These are phyloP conservation scores for Sphagnurus paluster DNA, from an alignment of 1,284 basidiomycete species.

Conservation along the genomic window DNA sequence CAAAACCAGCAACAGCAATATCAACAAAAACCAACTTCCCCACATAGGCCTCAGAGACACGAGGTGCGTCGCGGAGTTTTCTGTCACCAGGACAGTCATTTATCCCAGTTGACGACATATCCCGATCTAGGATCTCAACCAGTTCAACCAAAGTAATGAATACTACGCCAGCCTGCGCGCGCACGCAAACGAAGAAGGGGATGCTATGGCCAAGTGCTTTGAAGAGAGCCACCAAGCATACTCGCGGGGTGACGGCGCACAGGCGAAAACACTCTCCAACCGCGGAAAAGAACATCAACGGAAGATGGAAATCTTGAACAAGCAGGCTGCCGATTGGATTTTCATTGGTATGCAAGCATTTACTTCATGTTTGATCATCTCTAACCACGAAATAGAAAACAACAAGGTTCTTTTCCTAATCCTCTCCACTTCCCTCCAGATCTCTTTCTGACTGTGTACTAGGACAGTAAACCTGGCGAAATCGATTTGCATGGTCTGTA, in stretches of 20 bases:
- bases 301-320: slow-evolving; percentile 82
- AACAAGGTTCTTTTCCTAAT: slow-evolving; percentile 58
- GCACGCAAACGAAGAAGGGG: slow-evolving; percentile 73
- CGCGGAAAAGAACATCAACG: slow-evolving; percentile 83
- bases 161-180: slow-evolving; percentile 71
- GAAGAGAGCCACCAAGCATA: slow-evolving; percentile 72
- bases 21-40: slow-evolving; percentile 4
- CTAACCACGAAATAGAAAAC: slow-evolving; percentile 57
- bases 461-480: slow-evolving; percentile 74
- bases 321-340: slow-evolving; percentile 89
- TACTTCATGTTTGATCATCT: background rate
- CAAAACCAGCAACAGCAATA: slow-evolving; percentile 6
- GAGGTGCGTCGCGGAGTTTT: slow-evolving; percentile 1
- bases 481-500: slow-evolving; percentile 92
- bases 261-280: slow-evolving; percentile 82
- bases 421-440: too few relatives aligned
- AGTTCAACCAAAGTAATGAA: slow-evolving; percentile 68
- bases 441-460: slow-evolving; percentile 5
- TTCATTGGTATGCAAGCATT: slow-evolving; percentile 58
- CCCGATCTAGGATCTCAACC: slow-evolving; percentile 52
- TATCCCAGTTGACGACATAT: background rate
- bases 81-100: background rate
- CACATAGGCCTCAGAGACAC: slow-evolving; percentile 2
- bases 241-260: slow-evolving; percentile 67
- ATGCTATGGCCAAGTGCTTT: slow-evolving; percentile 71